These are phyloP conservation scores for Sanchytrium tribonematis DNA, from an alignment of 371 early-diverging fungal species.

Conservation along the genomic window DNA sequence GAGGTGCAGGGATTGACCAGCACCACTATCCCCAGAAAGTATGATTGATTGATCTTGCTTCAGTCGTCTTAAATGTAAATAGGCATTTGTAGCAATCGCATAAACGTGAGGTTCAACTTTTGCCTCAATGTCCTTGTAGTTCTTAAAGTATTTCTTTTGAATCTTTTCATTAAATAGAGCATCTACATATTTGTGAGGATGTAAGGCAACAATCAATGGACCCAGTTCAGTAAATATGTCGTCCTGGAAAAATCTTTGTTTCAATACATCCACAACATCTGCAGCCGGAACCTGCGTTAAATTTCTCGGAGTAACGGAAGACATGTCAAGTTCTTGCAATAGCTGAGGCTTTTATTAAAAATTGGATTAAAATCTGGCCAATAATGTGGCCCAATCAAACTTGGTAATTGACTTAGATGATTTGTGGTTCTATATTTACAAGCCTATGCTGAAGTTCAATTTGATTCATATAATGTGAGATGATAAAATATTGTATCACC, in stretches of 20 bases:
- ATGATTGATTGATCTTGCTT: conserved; percentile 26
- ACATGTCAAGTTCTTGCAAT: background rate
- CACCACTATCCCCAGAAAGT: conserved; percentile 28
- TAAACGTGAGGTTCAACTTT: conserved; percentile 42
- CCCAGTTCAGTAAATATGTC: background rate
- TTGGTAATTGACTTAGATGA: no score
- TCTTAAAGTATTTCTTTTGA: background rate
- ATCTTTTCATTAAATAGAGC: background rate
- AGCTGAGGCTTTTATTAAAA: background rate
- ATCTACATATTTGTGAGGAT: background rate
- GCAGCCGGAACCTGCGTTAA: background rate
- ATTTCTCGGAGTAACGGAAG: background rate
- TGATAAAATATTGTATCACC: no score
- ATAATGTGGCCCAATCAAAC: no score
- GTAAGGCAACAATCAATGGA: background rate
- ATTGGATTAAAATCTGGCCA: no score
- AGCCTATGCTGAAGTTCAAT: no score
- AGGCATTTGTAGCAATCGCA: conserved; percentile 45
- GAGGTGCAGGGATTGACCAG: conserved; percentile 25
- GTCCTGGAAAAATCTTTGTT: background rate
- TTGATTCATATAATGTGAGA: no score
- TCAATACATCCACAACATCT: background rate
- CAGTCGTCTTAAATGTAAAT: conserved; percentile 31
- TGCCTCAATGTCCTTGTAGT: background rate
- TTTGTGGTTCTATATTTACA: no score